Evolutionary conservation across 352 stramenopile species (phyloP).

Genomic region (Globisporangium iwayamae): DNA sequence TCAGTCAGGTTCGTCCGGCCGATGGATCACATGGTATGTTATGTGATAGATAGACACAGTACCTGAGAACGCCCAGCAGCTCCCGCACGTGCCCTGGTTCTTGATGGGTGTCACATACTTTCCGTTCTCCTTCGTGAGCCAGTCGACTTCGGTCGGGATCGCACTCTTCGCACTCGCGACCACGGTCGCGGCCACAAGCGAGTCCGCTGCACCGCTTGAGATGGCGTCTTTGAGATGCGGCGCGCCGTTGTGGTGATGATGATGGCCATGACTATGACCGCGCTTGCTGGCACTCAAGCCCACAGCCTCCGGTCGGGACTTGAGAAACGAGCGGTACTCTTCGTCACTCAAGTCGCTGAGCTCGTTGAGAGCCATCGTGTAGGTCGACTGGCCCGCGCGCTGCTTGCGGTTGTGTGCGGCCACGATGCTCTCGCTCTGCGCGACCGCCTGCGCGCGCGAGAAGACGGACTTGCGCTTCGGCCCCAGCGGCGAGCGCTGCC

Average conservation of each 20-base stretch:
- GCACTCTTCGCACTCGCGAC: slow-evolving; percentile 19
- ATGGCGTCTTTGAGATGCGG: slow-evolving; percentile 7
- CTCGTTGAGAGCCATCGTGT: slow-evolving; percentile 59
- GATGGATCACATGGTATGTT: no score
- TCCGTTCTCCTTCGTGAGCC: slow-evolving; percentile 59
- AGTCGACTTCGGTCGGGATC: slow-evolving; percentile 57
- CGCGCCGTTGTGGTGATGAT: not conserved
- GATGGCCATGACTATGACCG: slow-evolving; percentile 11
- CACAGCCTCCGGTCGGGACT: slow-evolving; percentile 32
- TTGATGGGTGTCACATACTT: slow-evolving; percentile 90
- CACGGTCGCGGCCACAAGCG: slow-evolving; percentile 14
- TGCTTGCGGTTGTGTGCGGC: slow-evolving; percentile 46
- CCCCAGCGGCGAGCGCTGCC: slow-evolving; percentile 27
- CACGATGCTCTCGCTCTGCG: slow-evolving; percentile 35
- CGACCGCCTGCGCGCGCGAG: slow-evolving; percentile 39
- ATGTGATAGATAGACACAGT: not conserved
- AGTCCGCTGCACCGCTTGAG: slow-evolving; percentile 10
- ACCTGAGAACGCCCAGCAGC: slow-evolving; percentile 92
- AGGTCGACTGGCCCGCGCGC: slow-evolving; percentile 32
- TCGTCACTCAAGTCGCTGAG: slow-evolving; percentile 64
- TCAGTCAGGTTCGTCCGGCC: no score
- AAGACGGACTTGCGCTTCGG: slow-evolving; percentile 41
- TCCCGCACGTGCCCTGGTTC: slow-evolving; percentile 91
- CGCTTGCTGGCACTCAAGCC: not conserved
- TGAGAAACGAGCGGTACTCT: slow-evolving; percentile 62